Evolutionary conservation across 208 protist genomes (phyloP), one percentile per base, ranked within the genome.

Genomic region (Trypanosoma conorhini): DNA sequence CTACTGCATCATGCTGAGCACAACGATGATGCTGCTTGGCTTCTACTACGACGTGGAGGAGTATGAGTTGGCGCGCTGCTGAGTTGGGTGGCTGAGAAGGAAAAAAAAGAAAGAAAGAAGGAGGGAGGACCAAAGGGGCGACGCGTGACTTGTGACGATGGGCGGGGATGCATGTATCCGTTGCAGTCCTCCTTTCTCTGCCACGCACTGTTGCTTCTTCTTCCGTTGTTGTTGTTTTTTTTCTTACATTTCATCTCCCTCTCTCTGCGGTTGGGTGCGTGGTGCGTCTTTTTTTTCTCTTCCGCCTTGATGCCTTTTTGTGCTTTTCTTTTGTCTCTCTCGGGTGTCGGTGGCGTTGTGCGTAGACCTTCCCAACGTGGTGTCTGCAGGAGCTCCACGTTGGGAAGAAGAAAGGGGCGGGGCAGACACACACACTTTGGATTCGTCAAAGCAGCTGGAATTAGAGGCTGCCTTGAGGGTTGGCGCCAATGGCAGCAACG

Each of bases 21-120:
- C 75, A 0, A 57, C 86, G 8, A 78, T 72, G 31, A 79, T 68
- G 30, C 8, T 91, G 44, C 67, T 87, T 9, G 88, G 77, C 15
- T 79, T 77, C 40, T 87, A 86, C 72, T 86, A 93, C 65, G 88
- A 93, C 67, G 70, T 82, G 66, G 58, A 81, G 4, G 85, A 91
- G 62, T 91, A 82, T 65, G 85, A 76, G 44, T 66, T 75, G 62
- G 62, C 69, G 8, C 38, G 48, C 42, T 74, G 75, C 58, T 60
- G 51, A 74, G 40, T 26, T n/a, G 12, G 24, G 24, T 15, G 17
- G n/a, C 42, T 1, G 17, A 28, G 54, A 65, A 22, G 13, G 21
- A 54, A 54, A 33, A 19, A 35, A 65, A 35, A 9, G 26, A 54
- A 54, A 26, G 0, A 54, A 54, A 54, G 26, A 54, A 54, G 19